A percentile compares a stretch with the other conserved stretches of the same genome.
Conservation (phyloP, 768 basidiomycete genomes). For the Xerocomellus chrysenteron region DNA sequence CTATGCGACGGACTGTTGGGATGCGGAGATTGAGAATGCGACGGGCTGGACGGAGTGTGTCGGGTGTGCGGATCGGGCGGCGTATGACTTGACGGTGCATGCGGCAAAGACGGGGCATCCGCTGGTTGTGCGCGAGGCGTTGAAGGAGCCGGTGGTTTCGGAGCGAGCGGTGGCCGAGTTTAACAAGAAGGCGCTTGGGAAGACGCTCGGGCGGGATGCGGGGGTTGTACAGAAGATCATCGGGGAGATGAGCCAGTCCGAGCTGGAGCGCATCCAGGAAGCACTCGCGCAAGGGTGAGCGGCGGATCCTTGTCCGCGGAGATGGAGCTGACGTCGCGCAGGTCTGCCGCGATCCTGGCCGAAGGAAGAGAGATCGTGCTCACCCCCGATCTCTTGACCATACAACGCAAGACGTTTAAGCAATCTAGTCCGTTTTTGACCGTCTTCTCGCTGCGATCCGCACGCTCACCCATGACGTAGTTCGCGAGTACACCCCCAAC, state of each 20-base stretch:
- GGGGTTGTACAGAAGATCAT: slow-evolving; percentile 62
- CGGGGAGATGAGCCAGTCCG: slow-evolving; percentile 62
- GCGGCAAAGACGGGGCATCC: slow-evolving; percentile 78
- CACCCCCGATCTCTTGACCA: slow-evolving; percentile 69
- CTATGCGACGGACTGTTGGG: slow-evolving; percentile 99
- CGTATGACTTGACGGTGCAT: slow-evolving; percentile 94
- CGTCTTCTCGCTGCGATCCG: slow-evolving; percentile 7
- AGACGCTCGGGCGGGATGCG: slow-evolving; percentile 86
- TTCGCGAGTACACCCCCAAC: slow-evolving; percentile 94
- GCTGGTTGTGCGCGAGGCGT: slow-evolving; percentile 80
- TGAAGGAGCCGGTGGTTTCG: slow-evolving; percentile 81
- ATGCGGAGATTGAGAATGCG: slow-evolving; percentile 94
- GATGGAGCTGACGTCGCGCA: slow-evolving; percentile 25
- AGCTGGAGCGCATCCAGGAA: slow-evolving; percentile 62
- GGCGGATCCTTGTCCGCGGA: slow-evolving; percentile 2
- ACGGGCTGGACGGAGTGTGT: slow-evolving; percentile 95
- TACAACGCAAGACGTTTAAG: slow-evolving; percentile 84
- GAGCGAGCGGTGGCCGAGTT: slow-evolving; percentile 79
- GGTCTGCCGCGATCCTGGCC: slow-evolving; percentile 53
- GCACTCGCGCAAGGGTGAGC: slow-evolving; percentile 74
- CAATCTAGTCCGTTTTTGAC: slow-evolving; percentile 62
- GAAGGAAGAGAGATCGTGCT: slow-evolving; percentile 71
- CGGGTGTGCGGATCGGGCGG: slow-evolving; percentile 96
- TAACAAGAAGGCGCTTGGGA: slow-evolving; percentile 87
- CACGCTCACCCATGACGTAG: slow-evolving; percentile 42